These are phyloP conservation scores for Agarophyton chilense DNA, from an alignment of 23 red algal species.

Conservation along the genomic window DNA sequence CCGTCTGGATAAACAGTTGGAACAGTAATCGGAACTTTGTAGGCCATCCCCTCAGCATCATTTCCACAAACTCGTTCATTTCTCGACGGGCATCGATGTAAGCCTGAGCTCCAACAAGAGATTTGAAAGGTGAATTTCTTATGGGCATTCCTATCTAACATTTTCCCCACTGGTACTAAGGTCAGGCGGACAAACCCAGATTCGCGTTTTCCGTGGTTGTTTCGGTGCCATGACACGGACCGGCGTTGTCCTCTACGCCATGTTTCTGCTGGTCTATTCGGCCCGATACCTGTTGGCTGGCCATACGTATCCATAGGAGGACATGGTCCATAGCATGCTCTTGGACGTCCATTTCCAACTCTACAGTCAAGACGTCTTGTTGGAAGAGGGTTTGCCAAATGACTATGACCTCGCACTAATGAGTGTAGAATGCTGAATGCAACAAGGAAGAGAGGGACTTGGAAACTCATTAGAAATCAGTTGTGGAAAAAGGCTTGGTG, in stretches of 20 bases:
- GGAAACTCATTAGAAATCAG: background rate
- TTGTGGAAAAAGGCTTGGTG: background rate
- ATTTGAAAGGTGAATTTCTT: slow-evolving; percentile 68
- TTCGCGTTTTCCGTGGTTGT: slow-evolving; percentile 64
- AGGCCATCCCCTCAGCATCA: slow-evolving; percentile 52
- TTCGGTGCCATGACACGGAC: slow-evolving; percentile 59
- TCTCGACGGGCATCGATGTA: slow-evolving; percentile 41
- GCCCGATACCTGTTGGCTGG: slow-evolving; percentile 51
- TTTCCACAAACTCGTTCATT: slow-evolving; percentile 63
- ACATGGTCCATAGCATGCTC: slow-evolving; percentile 66
- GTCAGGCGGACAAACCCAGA: slow-evolving; percentile 64
- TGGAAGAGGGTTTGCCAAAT: slow-evolving; percentile 46
- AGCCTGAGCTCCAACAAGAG: slow-evolving; percentile 70
- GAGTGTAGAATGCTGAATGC: background rate
- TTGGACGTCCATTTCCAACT: slow-evolving; percentile 48
- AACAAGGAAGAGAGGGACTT: background rate
- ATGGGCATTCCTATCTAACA: slow-evolving; percentile 69
- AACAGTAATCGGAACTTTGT: slow-evolving; percentile 48
- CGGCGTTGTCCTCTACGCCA: slow-evolving; percentile 50
- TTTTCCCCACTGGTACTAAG: slow-evolving; percentile 59
- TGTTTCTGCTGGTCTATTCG: slow-evolving; percentile 48
- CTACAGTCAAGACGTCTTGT: slow-evolving; percentile 59
- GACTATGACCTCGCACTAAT: slow-evolving; percentile 22
- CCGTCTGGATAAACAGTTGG: slow-evolving; percentile 66
- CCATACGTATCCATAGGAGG: slow-evolving; percentile 71